Conservation (phyloP, 345 rosid species). For the Gynandropsis gynandra region DNA sequence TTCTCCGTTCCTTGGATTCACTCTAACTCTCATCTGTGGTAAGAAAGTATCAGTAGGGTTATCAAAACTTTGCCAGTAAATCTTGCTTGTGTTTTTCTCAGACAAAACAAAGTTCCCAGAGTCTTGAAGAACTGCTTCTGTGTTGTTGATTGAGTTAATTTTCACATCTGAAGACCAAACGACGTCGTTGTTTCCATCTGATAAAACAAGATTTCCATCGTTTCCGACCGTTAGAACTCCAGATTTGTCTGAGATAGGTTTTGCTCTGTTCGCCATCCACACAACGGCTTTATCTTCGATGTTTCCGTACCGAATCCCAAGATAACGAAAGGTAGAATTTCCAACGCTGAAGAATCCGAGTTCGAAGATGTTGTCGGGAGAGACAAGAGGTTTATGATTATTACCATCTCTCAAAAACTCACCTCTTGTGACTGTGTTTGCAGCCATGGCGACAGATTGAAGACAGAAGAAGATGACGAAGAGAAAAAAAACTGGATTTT, state of each 20-base stretch:
- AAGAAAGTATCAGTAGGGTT: constrained; percentile 53
- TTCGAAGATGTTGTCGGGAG: constrained; percentile 23
- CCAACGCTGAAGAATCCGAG: constrained; percentile 33
- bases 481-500: background rate
- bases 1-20: constrained; percentile 32
- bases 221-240: constrained; percentile 40
- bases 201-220: constrained; percentile 48
- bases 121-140: constrained; percentile 25
- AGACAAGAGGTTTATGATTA: constrained; percentile 21
- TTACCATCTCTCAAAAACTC: constrained; percentile 23
- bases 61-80: constrained; percentile 57
- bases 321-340: constrained; percentile 13
- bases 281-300: constrained; percentile 30
- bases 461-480: constrained; percentile 17
- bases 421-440: constrained; percentile 18
- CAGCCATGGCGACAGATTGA: constrained; percentile 16
- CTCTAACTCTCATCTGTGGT: constrained; percentile 52
- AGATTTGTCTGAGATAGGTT: constrained; percentile 32
- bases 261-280: constrained; percentile 52
- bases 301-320: constrained; percentile 30
- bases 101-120: constrained; percentile 34
- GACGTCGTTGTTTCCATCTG: constrained; percentile 27
- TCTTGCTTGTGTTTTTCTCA: constrained; percentile 18
- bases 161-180: constrained; percentile 48
- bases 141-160: constrained; percentile 20